Base-by-base conservation (phyloP, 257 asterid genomes). In the Forsythia suspensa region DNA sequence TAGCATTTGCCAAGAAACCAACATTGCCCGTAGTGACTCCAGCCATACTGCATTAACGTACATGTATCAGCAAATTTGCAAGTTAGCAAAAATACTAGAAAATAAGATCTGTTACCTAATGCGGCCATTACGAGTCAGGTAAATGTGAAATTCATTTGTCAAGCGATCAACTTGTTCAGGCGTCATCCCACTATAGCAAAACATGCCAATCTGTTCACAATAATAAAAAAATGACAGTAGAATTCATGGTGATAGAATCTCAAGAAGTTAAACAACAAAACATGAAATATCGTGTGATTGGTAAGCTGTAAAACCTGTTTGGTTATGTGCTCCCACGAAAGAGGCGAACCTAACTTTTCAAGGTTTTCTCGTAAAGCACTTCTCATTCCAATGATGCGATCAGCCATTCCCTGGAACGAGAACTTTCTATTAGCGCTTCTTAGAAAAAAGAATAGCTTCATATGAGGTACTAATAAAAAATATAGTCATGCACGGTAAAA, bases 111-210 rank as follows among this genome's bases (percentile, higher is more conserved):
- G 72, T 78, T 87, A 94, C 98, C 98, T 95, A 44, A 95, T 92
- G 73, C 98, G 99, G 57, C 99, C 98, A 82, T 93, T 95, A 55
- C 98, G 93, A 81, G 99, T 95, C 97, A 95, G 83, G 87, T 95
- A 95, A 72, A 95, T 92, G 86, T 93, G 97, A 73, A 83, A 93
- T 77, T 95, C 97, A 7, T 90, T 89, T 2, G 97, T 95, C 90
- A 95, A 84, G 71, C 90, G 96, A 84, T 93, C 99, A n/a, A 95
- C 99, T 90, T 95, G 97, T 79, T 93, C 99, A 0, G 98, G 97
- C 4, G 97, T 88, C 98, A 95, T 84, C 75, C 99, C 99, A 68
- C 99, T 95, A 72, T 89, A 95, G 90, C 99, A 95, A 82, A 95
- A 95, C 99, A 95, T 95, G 79, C 99, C 99, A 77, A 95, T 93